Evolutionary conservation across 2,329 filamentous ascomycete genomes (phyloP), one percentile per base, ranked within the genome.

Genomic region (Monosporascus sp.): DNA sequence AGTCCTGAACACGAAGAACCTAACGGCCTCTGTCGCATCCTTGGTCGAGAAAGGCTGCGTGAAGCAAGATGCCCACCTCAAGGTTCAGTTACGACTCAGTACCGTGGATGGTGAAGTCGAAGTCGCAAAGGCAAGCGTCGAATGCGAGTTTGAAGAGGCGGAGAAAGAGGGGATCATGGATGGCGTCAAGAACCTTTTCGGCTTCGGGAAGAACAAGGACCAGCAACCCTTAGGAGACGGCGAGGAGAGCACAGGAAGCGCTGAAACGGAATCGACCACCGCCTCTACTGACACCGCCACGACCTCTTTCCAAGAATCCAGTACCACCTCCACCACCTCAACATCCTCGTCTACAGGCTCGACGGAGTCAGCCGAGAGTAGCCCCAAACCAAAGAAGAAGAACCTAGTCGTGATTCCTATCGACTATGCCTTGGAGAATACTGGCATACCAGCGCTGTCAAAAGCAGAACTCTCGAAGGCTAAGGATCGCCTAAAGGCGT

Each of bases 111-210:
- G 91, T 37, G 84, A 95, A 61, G 90, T 95, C 3, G 87, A 92
- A 56, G 80, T 97, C 50, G 71, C 81, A 52, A 84, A 84, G 62
- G 88, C 88, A n/a, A 80, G 80, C 53, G 86, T 94, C 6, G 92
- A 92, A 69, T 99, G 94, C 66, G 89, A 96, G 68, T 82, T 87
- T 26, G 89, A 95, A 50, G 80, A 79, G 5, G 70, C 73, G 8
- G 84, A 86, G 71, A 90, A 91, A 69, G 89, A 89, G 58, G 86
- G 87, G 7, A 82, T 97, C 48, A 89, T 97, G 48, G 93, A 96
- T 65, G 92, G 91, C 44, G 90, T 97, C 60, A 99, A 99, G 79
- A 95, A 92, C 59, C 82, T 97, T 58, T 95, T 99, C 67, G 94
- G 94, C 6, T 92, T 97, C 67, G 94, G 93, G 26, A 89, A 89